Conservation (phyloP, 257 asterid species). For the Plantago elongata region DNA sequence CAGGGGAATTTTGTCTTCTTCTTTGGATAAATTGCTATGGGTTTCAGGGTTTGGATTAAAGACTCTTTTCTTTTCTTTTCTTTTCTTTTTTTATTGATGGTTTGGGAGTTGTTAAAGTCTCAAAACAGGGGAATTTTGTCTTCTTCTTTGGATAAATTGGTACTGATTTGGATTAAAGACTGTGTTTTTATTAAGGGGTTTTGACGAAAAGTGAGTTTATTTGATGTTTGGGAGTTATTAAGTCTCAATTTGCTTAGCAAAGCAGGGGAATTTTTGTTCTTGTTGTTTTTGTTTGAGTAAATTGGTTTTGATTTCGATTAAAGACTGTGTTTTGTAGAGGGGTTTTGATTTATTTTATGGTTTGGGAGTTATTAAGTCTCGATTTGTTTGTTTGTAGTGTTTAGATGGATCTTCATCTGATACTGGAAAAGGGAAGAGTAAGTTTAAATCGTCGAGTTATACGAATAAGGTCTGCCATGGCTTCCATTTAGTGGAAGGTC, state of each 20-base stretch:
- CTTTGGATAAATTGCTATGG: background rate
- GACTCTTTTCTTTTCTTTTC: background rate
- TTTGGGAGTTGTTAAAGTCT: too few relatives aligned
- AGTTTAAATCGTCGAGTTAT: slow-evolving; percentile 31
- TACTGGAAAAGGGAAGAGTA: slow-evolving; percentile 73
- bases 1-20: slow-evolving; percentile 1
- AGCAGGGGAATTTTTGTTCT: too few relatives aligned
- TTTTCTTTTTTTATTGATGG: too few relatives aligned
- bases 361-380: slow-evolving; percentile 2
- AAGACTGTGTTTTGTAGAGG: too few relatives aligned
- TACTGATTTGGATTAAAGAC: background rate
- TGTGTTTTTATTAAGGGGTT: too few relatives aligned
- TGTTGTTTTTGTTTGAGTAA: background rate
- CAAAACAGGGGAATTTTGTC: too few relatives aligned
- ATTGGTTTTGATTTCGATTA: background rate
- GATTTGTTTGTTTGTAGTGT: slow-evolving; percentile 44
- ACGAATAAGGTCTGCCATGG: slow-evolving; percentile 55
- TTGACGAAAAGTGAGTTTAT: slow-evolving; percentile 9
- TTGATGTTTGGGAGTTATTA: background rate
- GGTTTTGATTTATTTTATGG: slow-evolving; percentile 8
- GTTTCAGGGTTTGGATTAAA: too few relatives aligned
- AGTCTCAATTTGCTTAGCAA: too few relatives aligned
- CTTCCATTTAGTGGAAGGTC: slow-evolving; percentile 66
- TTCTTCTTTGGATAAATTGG: background rate
- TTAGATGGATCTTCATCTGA: slow-evolving; percentile 48